Base-by-base conservation (phyloP, 257 asterid species). In the Jasminum sambac region DNA sequence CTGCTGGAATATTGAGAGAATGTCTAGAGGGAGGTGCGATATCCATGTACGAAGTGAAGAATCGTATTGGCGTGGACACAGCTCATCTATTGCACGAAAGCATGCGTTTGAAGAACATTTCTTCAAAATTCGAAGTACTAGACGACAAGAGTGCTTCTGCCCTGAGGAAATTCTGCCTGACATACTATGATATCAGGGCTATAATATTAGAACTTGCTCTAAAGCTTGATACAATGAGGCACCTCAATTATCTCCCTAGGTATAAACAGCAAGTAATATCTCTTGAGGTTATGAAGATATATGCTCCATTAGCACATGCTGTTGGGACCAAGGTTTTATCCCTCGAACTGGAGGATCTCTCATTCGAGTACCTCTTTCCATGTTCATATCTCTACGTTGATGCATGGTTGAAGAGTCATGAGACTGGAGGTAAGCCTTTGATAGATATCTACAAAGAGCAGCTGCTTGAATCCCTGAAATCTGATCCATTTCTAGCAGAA, bases 301-400 rank as follows among this genome's bases (percentile, higher is more conserved):
- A 90, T 64, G 98, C 97, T 80, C 98, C 98, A 9, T 72, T 93
- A 43, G 97, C 97, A 1, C 92, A 93, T 78, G 98, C 96, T 0
- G 82, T 93, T 40, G 95, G 92, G 14, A 72, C 87, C 66, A 84
- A 80, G 72, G 61, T 67, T 72, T 77, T 90, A 62, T 90, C 96
- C 26, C 80, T 87, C 26, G 96, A 93, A 69, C 87, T 93, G 19
- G 98, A 93, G 80, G 98, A 93, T 77, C 88, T 90, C 50, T 90
- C 98, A 0, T 93, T 93, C 76, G 88, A 85, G 4, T 87, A 86
- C 84, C 74, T 93, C 80, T 90, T 90, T 78, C 98, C 98, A 58
- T 82, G 85, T 67, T 93, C 98, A 0, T 93, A 89, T 70, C 87
- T 88, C 48, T 90, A 85, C 64, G 81, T 93, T 1, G 97, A 93